A percentile compares a stretch with the other conserved stretches of the same genome.
Conservation (phyloP, 2,329 filamentous ascomycete genomes). For the Botryotinia convoluta region DNA sequence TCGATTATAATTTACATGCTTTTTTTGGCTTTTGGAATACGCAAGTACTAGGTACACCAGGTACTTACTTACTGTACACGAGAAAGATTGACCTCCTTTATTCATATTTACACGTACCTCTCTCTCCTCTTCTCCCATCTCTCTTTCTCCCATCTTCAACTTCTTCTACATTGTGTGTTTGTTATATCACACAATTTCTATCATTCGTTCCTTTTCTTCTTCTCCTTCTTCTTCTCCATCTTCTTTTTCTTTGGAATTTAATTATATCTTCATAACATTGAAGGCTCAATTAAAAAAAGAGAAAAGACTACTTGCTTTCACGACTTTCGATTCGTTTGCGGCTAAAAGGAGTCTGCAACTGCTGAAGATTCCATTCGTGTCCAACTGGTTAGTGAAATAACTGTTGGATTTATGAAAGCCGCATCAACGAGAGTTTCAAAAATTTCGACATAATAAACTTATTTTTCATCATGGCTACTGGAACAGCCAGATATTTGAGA, state of each 20-base stretch:
- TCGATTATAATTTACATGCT: background rate
- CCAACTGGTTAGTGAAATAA: conserved; percentile 15
- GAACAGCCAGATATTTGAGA: conserved; percentile 64
- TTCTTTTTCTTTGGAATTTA: background rate
- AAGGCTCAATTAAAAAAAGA: background rate
- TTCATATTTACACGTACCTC: conserved; percentile 4
- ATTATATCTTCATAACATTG: background rate
- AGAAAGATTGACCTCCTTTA: conserved; percentile 13
- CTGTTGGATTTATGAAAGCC: background rate
- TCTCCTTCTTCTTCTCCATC: background rate
- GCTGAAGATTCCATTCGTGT: conserved; percentile 11
- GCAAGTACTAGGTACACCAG: background rate
- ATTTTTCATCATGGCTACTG: conserved; percentile 35
- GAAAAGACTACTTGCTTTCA: background rate
- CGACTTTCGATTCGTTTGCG: background rate
- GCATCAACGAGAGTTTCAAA: background rate
- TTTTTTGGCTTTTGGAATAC: background rate
- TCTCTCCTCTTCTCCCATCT: background rate
- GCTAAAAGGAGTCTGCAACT: background rate
- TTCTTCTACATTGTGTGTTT: background rate
- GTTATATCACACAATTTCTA: background rate
- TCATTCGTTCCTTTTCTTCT: background rate
- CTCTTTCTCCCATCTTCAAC: background rate
- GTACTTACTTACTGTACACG: background rate
- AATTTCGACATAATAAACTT: background rate